Evolutionary conservation across 116 monocot species (phyloP), one percentile per base, ranked within the genome.

Genomic region (Iris pallida): DNA sequence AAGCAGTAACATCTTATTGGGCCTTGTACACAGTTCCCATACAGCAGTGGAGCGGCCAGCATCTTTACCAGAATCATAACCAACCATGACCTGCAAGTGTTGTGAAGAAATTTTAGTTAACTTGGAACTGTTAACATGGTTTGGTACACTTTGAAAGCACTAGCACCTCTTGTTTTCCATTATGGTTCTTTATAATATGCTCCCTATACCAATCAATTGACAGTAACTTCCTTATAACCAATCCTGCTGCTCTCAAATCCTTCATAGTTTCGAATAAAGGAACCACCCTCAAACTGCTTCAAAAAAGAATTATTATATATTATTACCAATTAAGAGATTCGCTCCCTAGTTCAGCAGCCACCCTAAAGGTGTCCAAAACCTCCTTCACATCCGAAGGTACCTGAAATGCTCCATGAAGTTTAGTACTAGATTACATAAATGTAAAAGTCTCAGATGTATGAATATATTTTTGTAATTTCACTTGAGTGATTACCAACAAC

Each of bases 11-110:
- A 69, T 88, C 85, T 59, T 90, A 87, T 77, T 90, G 94, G n/a
- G 94, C 94, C 48, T 94, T 94, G 77, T 90, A 94, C 61, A 94
- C 61, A 94, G 73, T 65, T 94, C 94, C 94, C 94, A 94, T 45
- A 90, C 94, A 5, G 94, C 94, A 13, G 94, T 83, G 45, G 90
- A 94, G 20, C 94, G 82, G 12, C 94, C 94, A 6, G 94, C 94
- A 78, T 94, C 90, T 79, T 94, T 94, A 67, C 94, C 94, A 47
- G 94, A 94, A 78, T 94, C 94, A 59, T 94, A 94, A 19, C 94
- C 94, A 48, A 94, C 94, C 90, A 90, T 94, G 17, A 90, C 90
- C 90, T 86, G 68, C 53, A 67, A 7, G 42, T n/a, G 20, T 67
- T 67, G 67, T 55, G 42, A 44, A 42, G 40, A n/a, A n/a, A n/a